A percentile compares a stretch with the other conserved stretches of the same genome.
These are phyloP conservation scores for Lactifluus pinguis DNA, from an alignment of 768 basidiomycete species.

Conservation along the genomic window DNA sequence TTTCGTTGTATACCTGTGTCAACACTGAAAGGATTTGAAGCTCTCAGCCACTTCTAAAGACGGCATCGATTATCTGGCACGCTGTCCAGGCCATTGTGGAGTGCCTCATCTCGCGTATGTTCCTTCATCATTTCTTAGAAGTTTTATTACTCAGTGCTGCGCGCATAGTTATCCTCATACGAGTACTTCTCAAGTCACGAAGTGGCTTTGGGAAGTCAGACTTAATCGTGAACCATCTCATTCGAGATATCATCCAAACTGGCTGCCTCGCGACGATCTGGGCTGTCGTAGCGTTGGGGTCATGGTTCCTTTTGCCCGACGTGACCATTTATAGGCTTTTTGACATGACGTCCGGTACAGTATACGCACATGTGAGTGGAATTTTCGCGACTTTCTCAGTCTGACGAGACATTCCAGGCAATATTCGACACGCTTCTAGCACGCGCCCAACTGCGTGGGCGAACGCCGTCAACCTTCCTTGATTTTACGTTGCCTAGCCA, in stretches of 20 bases:
- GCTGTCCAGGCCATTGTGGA: not conserved
- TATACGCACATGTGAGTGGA: constrained; percentile 2
- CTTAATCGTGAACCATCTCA: not conserved
- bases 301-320: not conserved
- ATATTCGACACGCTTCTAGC: not conserved
- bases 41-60: too few species aligned
- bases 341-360: not conserved
- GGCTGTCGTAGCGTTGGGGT: not conserved
- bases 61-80: not conserved
- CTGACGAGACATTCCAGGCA: not conserved
- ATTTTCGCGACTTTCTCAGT: not conserved
- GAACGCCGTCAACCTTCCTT: not conserved
- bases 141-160: not conserved
- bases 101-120: not conserved
- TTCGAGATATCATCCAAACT: not conserved
- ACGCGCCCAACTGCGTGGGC: not conserved
- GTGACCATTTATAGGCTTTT: not conserved
- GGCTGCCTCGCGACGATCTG: not conserved
- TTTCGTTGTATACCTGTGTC: not conserved
- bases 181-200: not conserved
- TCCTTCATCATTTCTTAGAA: not conserved
- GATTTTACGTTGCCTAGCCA: not conserved
- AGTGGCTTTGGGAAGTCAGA: not conserved
- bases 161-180: not conserved
- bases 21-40: not conserved